phyloP scores from a whole-genome alignment of 1,139 yeast species.

The Blastobotrys apis region DNA sequence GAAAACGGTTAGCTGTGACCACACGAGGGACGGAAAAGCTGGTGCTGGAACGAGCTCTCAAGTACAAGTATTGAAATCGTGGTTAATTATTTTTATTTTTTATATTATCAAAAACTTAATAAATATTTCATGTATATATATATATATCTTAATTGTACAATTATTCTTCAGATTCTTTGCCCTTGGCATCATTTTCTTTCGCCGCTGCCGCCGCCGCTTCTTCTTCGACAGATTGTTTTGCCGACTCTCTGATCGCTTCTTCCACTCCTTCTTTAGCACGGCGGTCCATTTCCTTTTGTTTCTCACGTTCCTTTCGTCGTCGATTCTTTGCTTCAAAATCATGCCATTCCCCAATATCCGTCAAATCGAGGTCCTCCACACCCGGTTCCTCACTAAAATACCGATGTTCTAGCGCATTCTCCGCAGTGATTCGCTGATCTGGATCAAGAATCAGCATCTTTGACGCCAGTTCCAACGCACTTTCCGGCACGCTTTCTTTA shows the following conservation, averaged over 20 bases:
- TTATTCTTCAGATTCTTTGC: no score
- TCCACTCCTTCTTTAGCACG: neutral
- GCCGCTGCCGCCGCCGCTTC: no score
- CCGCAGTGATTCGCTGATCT: slow-evolving; percentile 54
- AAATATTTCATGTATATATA: no score
- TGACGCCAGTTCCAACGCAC: slow-evolving; percentile 58
- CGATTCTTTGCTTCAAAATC: slow-evolving; percentile 92
- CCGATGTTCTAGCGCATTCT: slow-evolving; percentile 55
- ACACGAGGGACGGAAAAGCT: slow-evolving; percentile 35
- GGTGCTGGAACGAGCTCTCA: slow-evolving; percentile 29
- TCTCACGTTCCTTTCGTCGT: slow-evolving; percentile 49
- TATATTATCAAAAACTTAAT: no score
- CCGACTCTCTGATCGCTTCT: no score
- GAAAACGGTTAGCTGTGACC: slow-evolving; percentile 25
- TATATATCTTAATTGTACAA: no score
- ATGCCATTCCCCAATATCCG: slow-evolving; percentile 84
- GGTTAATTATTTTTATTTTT: neutral
- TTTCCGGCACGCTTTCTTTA: slow-evolving; percentile 41
- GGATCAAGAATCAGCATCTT: slow-evolving; percentile 69
- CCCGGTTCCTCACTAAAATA: slow-evolving; percentile 70
- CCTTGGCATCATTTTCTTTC: no score
- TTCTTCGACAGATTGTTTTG: no score
- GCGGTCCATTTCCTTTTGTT: slow-evolving; percentile 16
- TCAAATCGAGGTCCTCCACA: slow-evolving; percentile 50
- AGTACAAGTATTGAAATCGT: slow-evolving; percentile 7